A percentile compares a stretch with the other conserved stretches of the same genome.
phyloP scores from a whole-genome alignment of 805 yeast species.

The Tetrapisispora iriomotensis region DNA sequence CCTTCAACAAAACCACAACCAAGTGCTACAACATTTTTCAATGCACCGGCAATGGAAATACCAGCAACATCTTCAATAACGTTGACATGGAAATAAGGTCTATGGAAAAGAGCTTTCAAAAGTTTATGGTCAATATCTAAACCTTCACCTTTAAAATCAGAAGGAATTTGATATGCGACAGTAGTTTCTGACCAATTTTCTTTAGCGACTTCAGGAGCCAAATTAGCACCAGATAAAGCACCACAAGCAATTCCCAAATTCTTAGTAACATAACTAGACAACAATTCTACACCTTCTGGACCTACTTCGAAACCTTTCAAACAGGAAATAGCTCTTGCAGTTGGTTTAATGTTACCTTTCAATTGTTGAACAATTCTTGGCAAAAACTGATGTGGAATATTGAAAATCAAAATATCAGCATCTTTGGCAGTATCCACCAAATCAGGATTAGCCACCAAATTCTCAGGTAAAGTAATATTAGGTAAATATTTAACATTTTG shows the following conservation, averaged over 20 bases:
- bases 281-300: slow-evolving; percentile 71
- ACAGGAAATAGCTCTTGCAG: slow-evolving; percentile 84
- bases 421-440: slow-evolving; percentile 62
- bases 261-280: slow-evolving; percentile 70
- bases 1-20: slow-evolving; percentile 98
- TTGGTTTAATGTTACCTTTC: slow-evolving; percentile 59
- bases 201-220: slow-evolving; percentile 93
- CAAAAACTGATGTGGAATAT: slow-evolving; percentile 94
- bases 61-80: slow-evolving; percentile 91
- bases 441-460: slow-evolving; percentile 80
- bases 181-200: slow-evolving; percentile 97
- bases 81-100: slow-evolving; percentile 94
- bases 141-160: slow-evolving; percentile 38
- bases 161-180: slow-evolving; percentile 74
- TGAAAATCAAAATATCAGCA: slow-evolving; percentile 82
- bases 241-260: slow-evolving; percentile 85
- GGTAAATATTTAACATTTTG: slow-evolving; percentile 93
- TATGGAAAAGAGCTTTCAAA: slow-evolving; percentile 78
- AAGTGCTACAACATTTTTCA: slow-evolving; percentile 88
- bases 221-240: slow-evolving; percentile 91
- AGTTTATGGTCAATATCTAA: slow-evolving; percentile 53
- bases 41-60: slow-evolving; percentile 91
- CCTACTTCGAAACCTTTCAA: slow-evolving; percentile 89
- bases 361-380: slow-evolving; percentile 67
- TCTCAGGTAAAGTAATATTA: slow-evolving; percentile 71